Conservation (phyloP, 176 grass and related monocot genomes). For the Avena eriantha region DNA sequence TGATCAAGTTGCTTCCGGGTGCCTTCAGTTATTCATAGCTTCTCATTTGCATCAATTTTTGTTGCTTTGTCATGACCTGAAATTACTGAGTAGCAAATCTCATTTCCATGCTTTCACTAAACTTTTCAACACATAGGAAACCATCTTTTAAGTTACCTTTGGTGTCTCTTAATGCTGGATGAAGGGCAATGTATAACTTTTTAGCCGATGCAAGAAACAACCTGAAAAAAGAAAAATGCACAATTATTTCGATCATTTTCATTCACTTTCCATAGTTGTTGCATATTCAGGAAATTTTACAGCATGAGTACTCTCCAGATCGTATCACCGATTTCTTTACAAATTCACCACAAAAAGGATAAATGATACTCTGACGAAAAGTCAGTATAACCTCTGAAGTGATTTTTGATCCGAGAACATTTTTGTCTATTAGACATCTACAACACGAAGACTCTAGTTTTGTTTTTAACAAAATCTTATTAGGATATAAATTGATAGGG, state of each 20-base stretch:
- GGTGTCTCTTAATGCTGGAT: slow-evolving; percentile 32
- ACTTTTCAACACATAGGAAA: not conserved
- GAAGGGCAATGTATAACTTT: slow-evolving; percentile 72
- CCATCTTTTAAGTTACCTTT: slow-evolving; percentile 45
- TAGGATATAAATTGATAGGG: not conserved
- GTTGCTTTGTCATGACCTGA: slow-evolving; percentile 35
- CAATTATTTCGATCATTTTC: not conserved
- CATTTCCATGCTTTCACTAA: not conserved
- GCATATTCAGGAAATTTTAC: not conserved
- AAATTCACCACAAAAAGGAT: not conserved
- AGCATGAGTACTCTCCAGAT: not conserved
- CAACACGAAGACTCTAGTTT: not conserved
- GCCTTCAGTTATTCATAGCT: slow-evolving; percentile 41
- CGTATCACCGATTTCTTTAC: not conserved
- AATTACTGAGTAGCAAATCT: not conserved
- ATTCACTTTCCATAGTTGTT: not conserved
- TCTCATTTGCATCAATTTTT: slow-evolving; percentile 32
- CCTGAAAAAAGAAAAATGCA: slow-evolving; percentile 39
- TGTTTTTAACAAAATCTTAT: not conserved
- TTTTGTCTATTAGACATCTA: not conserved
- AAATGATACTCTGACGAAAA: not conserved
- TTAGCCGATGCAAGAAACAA: slow-evolving; percentile 76
- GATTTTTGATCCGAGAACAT: too few species aligned
- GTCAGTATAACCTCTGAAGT: too few species aligned
- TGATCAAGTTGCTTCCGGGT: not conserved